Base-by-base conservation (phyloP, 805 yeast species). In the Kregervanrija pseudodelftensis region DNA sequence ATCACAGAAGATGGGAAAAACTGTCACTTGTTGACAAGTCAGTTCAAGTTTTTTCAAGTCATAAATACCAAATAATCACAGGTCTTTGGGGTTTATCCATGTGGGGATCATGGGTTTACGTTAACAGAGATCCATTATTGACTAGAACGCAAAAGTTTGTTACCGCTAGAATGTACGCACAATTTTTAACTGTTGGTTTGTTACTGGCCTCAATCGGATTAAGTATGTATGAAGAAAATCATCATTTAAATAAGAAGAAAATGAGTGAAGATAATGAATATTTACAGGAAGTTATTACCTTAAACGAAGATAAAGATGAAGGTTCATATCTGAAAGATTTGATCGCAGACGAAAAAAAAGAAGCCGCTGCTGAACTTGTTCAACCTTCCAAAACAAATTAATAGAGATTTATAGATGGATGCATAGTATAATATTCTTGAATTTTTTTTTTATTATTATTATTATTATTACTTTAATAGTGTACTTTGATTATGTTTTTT, bases 131-230 rank as follows among this genome's bases (percentile, higher is more conserved):
- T 61, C 81, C 79, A 51, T 68, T 80, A 60, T 75, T 87, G 82
- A 76, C 86, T 44, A 74, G 72, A 51, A 67, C 93, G 5, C 95
- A 87, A 67, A 87, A 85, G 63, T 77, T 85, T 40, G 93, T 84
- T 32, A 90, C 83, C 60, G 95, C 95, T 31, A 80, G 95, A 76
- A 86, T 86, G 85, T 86, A 86, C 60, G 95, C 95, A 10, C 95
- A 87, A 64, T 85, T 83, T 51, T 65, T 85, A 44, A 84, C 95
- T 1, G 89, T 87, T 43, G 74, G 75, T 10, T 66, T 86, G 49
- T 66, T 86, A 51, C 64, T 86, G 44, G 88, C 80, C 16, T 78
- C 93, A 0, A 74, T 87, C 57, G 79, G 80, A 42, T 65, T 82
- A 52, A 71, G 81, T 38, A 73, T 80, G 65, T 81, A 78, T 51